Evolutionary conservation across 2,329 filamentous ascomycete genomes (phyloP), one percentile per base, ranked within the genome.

Genomic region (Epichloe sylvatica): DNA sequence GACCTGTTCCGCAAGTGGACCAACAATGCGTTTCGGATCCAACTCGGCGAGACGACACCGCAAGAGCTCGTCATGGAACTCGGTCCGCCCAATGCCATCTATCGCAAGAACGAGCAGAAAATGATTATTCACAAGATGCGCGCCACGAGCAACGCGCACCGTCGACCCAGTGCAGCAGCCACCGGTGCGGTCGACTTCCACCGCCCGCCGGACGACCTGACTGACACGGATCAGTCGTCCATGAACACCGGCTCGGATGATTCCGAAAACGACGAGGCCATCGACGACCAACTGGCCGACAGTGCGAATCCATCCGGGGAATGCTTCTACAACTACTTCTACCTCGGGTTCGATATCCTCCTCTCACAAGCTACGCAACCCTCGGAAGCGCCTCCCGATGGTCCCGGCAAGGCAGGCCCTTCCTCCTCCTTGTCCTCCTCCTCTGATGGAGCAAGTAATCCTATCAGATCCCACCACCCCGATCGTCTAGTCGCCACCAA

Each of bases 241-340:
- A 76, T 76, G 49, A 81, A 85, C 55, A 84, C 82, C 1, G 76
- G 76, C 30, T 84, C 81, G 1, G 84, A 88, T 59, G 84, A 86
- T 25, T 75, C 74, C 21, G 76, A 73, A 35, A 72, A 77, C 21
- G 78, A 78, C 46, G 77, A 77, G 51, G 75, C 70, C 3, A 63
- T 79, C 15, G 76, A 79, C 41, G 80, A 81, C 33, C 76, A 78
- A 36, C 76, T 78, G 33, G 62, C 70, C 3, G 69, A 70, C 1
- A 70, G 72, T 55, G 19, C 15, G 8, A 70, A 73, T 63, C 56
- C 81, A 3, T 78, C 81, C 1, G 77, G 80, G 4, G 87, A 94
- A 62, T 89, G 83, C 55, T 98, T 97, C 64, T 96, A 92, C 68
- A 97, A 97, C 64, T 98, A 98, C 64, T 98, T 96, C 62, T 84